These are phyloP conservation scores for Phytophthora cryptogea DNA, from an alignment of 352 stramenopile species.

Conservation along the genomic window DNA sequence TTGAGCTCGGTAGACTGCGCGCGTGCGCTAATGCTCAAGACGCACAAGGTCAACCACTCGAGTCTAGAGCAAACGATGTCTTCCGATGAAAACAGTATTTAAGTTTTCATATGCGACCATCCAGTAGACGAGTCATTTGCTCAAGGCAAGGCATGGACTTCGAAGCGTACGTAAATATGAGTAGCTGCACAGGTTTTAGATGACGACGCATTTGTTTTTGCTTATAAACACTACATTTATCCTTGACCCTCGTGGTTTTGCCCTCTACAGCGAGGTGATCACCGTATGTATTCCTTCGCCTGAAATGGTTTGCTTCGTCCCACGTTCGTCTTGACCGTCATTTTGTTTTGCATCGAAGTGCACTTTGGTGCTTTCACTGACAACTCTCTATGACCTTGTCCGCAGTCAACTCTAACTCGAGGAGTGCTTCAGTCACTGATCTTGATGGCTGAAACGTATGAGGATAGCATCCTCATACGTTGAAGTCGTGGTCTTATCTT, in stretches of 20 bases:
- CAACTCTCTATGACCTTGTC: too few relatives aligned
- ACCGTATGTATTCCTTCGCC: too few relatives aligned
- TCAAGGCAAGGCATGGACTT: background rate
- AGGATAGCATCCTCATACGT: background rate
- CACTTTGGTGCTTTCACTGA: too few relatives aligned
- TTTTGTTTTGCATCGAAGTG: too few relatives aligned
- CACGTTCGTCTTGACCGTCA: too few relatives aligned
- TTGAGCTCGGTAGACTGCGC: conserved; percentile 32
- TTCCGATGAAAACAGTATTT: conserved; percentile 19
- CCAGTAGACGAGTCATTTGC: conserved; percentile 4
- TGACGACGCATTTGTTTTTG: background rate
- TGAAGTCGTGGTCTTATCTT: conserved; percentile 12
- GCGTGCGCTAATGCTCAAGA: conserved; percentile 26
- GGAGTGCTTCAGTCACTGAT: background rate
- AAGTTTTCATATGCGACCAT: conserved; percentile 7
- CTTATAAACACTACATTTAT: background rate
- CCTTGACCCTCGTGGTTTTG: too few relatives aligned
- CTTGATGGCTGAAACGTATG: background rate
- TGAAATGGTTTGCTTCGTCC: too few relatives aligned
- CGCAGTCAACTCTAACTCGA: background rate
- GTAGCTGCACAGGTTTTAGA: background rate
- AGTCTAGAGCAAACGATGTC: conserved; percentile 18
- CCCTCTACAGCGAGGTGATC: too few relatives aligned
- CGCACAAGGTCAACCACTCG: conserved; percentile 13
- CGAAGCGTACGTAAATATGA: too few relatives aligned